Percentiles rank a stretch among this genome's conserved stretches.
Evolutionary conservation across 2,329 filamentous ascomycete genomes (phyloP).

Genomic region (Neurospora crassa): DNA sequence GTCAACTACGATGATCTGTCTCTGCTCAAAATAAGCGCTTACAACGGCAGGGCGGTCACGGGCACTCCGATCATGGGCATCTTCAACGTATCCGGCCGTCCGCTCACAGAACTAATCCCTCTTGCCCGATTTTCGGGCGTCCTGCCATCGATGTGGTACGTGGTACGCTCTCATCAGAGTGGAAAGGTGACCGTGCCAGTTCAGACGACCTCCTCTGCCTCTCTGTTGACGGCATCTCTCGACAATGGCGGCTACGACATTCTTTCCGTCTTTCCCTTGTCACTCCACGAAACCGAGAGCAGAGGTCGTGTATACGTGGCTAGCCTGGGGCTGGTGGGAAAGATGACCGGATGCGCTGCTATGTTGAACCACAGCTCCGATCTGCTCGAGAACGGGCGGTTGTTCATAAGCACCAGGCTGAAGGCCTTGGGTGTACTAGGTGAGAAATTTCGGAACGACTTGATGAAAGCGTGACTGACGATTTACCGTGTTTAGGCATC

Average conservation of each 20-base stretch:
- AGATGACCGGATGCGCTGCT: constrained; percentile 84
- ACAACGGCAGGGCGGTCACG: constrained; percentile 54
- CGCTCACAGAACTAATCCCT: constrained; percentile 59
- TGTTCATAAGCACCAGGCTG: constrained; percentile 58
- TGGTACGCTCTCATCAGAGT: constrained; percentile 63
- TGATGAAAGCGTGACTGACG: neutral
- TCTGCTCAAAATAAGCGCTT: constrained; percentile 70
- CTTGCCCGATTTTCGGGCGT: constrained; percentile 67
- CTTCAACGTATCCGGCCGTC: constrained; percentile 66
- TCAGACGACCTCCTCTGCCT: constrained; percentile 29
- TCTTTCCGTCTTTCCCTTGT: constrained; percentile 62
- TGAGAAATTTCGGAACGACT: constrained; percentile 24
- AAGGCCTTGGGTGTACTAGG: constrained; percentile 74
- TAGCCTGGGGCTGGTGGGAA: constrained; percentile 68
- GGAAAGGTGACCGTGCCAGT: constrained; percentile 51
- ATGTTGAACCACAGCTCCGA: constrained; percentile 54
- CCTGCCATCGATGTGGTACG: constrained; percentile 46
- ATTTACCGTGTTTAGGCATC: constrained; percentile 40
- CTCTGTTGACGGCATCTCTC: constrained; percentile 54
- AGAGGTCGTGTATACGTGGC: constrained; percentile 44
- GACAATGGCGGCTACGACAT: constrained; percentile 68
- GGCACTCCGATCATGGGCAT: constrained; percentile 72
- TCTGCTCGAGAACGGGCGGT: constrained; percentile 44
- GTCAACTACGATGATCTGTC: constrained; percentile 62
- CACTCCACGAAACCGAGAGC: constrained; percentile 40